phyloP scores from a whole-genome alignment of 73 alveolate genomes.

The Paramecium sexaurelia region DNA sequence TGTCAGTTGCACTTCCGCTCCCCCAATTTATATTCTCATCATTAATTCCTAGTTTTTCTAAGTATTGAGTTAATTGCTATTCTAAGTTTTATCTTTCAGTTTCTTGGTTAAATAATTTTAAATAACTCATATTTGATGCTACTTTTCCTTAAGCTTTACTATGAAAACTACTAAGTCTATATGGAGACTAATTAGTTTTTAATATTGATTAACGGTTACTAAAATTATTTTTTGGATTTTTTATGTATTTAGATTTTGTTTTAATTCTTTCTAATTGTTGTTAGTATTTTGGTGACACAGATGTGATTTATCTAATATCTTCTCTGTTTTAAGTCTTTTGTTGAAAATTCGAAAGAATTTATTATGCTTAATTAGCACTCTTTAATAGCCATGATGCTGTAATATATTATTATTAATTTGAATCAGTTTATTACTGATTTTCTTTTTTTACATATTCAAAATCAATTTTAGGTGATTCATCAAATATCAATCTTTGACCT shows the following conservation, averaged over 20 bases:
- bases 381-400: background rate
- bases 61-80: background rate
- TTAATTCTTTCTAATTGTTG: background rate
- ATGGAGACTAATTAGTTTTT: background rate
- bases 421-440: background rate
- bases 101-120: background rate
- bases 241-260: background rate
- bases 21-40: background rate
- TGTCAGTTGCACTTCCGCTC: background rate
- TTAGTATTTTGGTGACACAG: background rate
- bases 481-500: background rate
- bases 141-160: conserved; percentile 1
- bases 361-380: background rate
- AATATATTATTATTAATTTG: background rate
- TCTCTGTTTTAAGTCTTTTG: background rate
- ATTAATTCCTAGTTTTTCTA: background rate
- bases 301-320: background rate
- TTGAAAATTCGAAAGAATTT: background rate
- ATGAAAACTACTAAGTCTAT: background rate
- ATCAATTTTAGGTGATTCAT: background rate
- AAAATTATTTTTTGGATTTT: background rate
- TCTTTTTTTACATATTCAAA: background rate
- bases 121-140: background rate
- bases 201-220: background rate
- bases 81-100: background rate